phyloP scores from a whole-genome alignment of 345 rosid species.

The Kernera saxatilis region DNA sequence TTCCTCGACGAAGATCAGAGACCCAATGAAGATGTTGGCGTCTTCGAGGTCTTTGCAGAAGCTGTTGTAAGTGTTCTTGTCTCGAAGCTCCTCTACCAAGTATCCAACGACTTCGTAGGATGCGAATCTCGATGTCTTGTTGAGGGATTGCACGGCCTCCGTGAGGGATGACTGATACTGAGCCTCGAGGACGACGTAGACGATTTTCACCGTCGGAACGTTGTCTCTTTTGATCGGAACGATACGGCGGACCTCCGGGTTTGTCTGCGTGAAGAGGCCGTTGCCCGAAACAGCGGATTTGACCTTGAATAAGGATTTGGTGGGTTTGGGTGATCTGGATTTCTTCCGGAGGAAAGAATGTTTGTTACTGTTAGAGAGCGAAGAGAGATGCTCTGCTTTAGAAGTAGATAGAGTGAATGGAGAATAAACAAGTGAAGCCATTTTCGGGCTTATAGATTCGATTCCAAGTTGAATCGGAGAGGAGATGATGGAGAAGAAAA shows the following conservation, averaged over 20 bases:
- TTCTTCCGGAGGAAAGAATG: conserved; percentile 60
- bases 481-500: conserved; percentile 14
- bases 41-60: conserved; percentile 87
- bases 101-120: conserved; percentile 88
- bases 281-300: conserved; percentile 72
- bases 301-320: conserved; percentile 44
- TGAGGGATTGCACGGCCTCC: conserved; percentile 69
- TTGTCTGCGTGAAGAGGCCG: conserved; percentile 93
- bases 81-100: conserved; percentile 94
- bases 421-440: conserved; percentile 76
- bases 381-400: conserved; percentile 65
- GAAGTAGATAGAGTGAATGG: conserved; percentile 59
- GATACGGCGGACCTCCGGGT: conserved; percentile 83
- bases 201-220: conserved; percentile 76
- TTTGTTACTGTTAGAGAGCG: conserved; percentile 70
- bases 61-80: conserved; percentile 53
- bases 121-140: conserved; percentile 54
- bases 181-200: conserved; percentile 95
- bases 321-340: conserved; percentile 14
- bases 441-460: conserved; percentile 24
- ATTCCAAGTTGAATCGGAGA: background rate
- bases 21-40: conserved; percentile 90
- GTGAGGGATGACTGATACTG: conserved; percentile 92
- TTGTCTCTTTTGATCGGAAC: conserved; percentile 67
- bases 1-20: conserved; percentile 93